Evolutionary conservation across 1,139 yeast genomes (phyloP).

Genomic region (Saccharomyces hybrid): DNA sequence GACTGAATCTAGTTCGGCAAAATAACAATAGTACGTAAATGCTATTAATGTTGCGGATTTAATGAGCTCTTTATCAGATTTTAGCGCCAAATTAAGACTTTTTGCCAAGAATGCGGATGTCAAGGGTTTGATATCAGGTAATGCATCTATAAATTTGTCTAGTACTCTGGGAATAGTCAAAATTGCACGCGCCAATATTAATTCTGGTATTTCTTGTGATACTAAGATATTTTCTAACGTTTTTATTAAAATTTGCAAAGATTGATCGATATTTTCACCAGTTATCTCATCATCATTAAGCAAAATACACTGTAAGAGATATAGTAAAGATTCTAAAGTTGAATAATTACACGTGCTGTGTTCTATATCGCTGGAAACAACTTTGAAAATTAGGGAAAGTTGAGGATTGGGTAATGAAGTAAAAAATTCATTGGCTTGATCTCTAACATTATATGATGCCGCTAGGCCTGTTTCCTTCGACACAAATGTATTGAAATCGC

Average conservation of each 20-base stretch:
- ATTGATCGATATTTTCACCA: background rate
- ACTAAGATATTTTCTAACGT: background rate
- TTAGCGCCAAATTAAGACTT: conserved; percentile 31
- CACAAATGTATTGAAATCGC: conserved; percentile 62
- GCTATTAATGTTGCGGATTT: conserved; percentile 47
- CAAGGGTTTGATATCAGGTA: conserved; percentile 34
- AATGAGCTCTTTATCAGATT: conserved; percentile 28
- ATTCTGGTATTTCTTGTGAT: conserved; percentile 11
- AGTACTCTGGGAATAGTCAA: conserved; percentile 50
- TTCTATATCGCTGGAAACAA: conserved; percentile 4
- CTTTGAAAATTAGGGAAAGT: conserved; percentile 5
- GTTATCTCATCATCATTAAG: conserved; percentile 17
- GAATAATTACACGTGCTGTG: conserved; percentile 3
- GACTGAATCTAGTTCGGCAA: conserved; percentile 36
- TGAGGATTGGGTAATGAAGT: conserved; percentile 23
- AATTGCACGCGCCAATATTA: conserved; percentile 40
- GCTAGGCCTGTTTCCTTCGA: conserved; percentile 65
- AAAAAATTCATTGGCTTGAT: conserved; percentile 41
- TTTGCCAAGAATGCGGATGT: conserved; percentile 38
- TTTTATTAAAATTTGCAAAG: background rate
- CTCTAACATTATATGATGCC: conserved; percentile 43
- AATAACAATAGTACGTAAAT: conserved; percentile 45
- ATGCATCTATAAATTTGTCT: conserved; percentile 40
- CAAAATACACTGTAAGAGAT: conserved; percentile 22
- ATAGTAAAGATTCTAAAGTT: conserved; percentile 30